A percentile compares a stretch with the other conserved stretches of the same genome.
These are phyloP conservation scores for Spiromastix sp. DNA, from an alignment of 2,329 filamentous ascomycete species.

Conservation along the genomic window DNA sequence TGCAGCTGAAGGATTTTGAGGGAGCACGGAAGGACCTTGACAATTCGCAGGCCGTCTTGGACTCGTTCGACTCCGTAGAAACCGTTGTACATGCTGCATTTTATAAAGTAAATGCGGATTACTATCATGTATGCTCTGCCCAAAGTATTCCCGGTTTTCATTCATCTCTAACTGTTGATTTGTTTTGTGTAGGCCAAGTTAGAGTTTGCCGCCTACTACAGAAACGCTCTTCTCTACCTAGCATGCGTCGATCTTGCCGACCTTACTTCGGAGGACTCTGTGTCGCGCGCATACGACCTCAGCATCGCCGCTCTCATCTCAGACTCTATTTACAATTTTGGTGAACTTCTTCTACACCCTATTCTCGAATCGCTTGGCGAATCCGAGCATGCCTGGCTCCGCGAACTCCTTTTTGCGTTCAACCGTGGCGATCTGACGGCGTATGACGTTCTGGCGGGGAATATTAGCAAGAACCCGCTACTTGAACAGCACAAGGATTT, in stretches of 20 bases:
- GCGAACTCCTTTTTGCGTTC: conserved; percentile 93
- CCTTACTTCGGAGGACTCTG: conserved; percentile 64
- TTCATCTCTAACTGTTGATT: background rate
- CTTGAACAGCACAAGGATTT: conserved; percentile 71
- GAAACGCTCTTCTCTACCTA: conserved; percentile 93
- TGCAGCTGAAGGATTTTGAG: conserved; percentile 68
- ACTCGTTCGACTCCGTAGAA: conserved; percentile 89
- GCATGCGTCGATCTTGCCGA: conserved; percentile 82
- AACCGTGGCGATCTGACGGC: conserved; percentile 87
- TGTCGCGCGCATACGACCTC: conserved; percentile 80
- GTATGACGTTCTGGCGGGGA: conserved; percentile 71
- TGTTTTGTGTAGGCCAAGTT: conserved; percentile 52
- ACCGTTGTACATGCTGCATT: conserved; percentile 92
- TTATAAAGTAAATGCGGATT: conserved; percentile 89
- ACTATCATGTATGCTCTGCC: conserved; percentile 59
- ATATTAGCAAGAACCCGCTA: conserved; percentile 69
- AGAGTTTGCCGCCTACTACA: conserved; percentile 95
- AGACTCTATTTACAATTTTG: conserved; percentile 97
- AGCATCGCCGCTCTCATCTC: conserved; percentile 87
- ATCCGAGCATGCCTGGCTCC: conserved; percentile 73
- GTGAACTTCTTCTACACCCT: conserved; percentile 93
- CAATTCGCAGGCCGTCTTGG: conserved; percentile 75
- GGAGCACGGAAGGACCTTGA: conserved; percentile 80
- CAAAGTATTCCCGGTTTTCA: background rate
- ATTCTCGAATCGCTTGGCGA: conserved; percentile 77